These are phyloP conservation scores for Euphrasia arctica DNA, from an alignment of 305 asterid genomes.

Conservation along the genomic window DNA sequence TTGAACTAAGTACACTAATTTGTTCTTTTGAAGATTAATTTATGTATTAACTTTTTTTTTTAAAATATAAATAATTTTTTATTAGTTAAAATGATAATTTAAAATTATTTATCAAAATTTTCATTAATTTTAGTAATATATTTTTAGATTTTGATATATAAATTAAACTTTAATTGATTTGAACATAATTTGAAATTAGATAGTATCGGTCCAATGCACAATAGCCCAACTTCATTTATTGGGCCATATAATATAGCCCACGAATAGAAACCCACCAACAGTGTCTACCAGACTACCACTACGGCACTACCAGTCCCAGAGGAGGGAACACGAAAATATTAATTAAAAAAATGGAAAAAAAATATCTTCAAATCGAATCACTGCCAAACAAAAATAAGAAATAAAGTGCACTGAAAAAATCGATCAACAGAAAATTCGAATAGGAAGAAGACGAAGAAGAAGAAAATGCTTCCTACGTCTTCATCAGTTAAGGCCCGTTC, in stretches of 20 bases:
- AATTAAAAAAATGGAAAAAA: conserved; percentile 24
- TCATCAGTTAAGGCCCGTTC: conserved; percentile 69
- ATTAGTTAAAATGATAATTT: too few relatives aligned
- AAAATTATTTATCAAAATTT: too few relatives aligned
- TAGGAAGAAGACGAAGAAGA: conserved; percentile 1
- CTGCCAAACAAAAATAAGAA: neutral
- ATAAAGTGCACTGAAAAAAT: conserved; percentile 16
- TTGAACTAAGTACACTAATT: too few relatives aligned
- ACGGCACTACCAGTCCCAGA: conserved; percentile 7
- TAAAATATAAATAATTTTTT: too few relatives aligned
- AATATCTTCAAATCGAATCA: conserved; percentile 32
- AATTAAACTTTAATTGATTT: too few relatives aligned
- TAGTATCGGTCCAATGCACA: too few relatives aligned
- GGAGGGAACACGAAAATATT: conserved; percentile 13
- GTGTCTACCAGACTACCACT: neutral
- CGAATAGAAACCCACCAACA: neutral
- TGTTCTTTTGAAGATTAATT: too few relatives aligned
- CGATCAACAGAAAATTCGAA: neutral
- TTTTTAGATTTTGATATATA: too few relatives aligned
- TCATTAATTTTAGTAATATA: too few relatives aligned
- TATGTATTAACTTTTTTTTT: too few relatives aligned
- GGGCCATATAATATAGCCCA: neutral
- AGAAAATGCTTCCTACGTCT: conserved; percentile 76
- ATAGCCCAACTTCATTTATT: neutral
- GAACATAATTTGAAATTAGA: too few relatives aligned